Evolutionary conservation across 2,329 filamentous ascomycete species (phyloP).

Genomic region (Calcarisporium arbuscula): DNA sequence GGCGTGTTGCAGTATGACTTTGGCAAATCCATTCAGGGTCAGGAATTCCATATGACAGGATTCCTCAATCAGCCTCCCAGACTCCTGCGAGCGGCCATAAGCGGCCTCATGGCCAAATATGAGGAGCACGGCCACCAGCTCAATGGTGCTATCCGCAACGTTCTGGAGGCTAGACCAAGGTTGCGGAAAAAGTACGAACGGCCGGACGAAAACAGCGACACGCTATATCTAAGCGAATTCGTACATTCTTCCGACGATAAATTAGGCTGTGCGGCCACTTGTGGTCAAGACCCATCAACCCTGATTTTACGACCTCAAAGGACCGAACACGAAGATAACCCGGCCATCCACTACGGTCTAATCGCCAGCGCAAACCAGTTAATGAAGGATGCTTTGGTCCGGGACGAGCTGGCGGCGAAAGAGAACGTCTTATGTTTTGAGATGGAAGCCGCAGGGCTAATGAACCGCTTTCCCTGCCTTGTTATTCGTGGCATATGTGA

Average conservation of each 20-base stretch:
- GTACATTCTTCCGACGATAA: slow-evolving; percentile 5
- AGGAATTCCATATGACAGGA: slow-evolving; percentile 8
- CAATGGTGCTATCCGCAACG: background rate
- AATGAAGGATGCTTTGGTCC: slow-evolving; percentile 14
- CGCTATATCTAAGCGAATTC: slow-evolving; percentile 5
- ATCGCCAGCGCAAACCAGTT: slow-evolving; percentile 11
- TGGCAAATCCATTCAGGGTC: slow-evolving; percentile 15
- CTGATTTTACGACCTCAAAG: slow-evolving; percentile 1
- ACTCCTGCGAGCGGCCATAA: slow-evolving; percentile 9
- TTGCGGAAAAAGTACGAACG: slow-evolving; percentile 9
- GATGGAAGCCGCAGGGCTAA: slow-evolving; percentile 24
- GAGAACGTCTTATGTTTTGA: slow-evolving; percentile 16
- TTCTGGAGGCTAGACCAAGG: slow-evolving; percentile 7
- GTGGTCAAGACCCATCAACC: slow-evolving; percentile 4
- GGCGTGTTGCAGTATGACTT: slow-evolving; percentile 21
- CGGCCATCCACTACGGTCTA: slow-evolving; percentile 14
- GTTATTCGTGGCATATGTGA: slow-evolving; percentile 29
- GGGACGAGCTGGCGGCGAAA: slow-evolving; percentile 16
- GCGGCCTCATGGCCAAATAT: slow-evolving; percentile 5
- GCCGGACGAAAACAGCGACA: slow-evolving; percentile 6
- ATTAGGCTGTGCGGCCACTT: slow-evolving; percentile 7
- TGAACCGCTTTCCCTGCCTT: slow-evolving; percentile 22
- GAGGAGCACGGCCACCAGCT: slow-evolving; percentile 12
- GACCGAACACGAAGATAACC: slow-evolving; percentile 9
- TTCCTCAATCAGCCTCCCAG: slow-evolving; percentile 14